phyloP scores from a whole-genome alignment of 257 asterid species.

The Apocynum venetum region DNA sequence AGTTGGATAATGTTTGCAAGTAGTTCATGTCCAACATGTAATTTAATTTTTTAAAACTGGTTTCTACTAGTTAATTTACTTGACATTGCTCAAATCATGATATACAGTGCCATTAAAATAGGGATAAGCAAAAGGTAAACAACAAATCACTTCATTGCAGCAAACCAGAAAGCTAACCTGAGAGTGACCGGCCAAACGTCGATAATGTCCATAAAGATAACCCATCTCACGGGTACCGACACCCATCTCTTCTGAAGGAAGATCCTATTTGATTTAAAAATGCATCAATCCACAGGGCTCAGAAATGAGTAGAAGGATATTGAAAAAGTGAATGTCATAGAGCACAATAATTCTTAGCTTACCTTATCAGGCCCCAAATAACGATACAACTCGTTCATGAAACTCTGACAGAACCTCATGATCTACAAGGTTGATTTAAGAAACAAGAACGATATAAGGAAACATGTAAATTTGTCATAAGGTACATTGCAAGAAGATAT shows the following conservation, averaged over 20 bases:
- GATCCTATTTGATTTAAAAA: conserved; percentile 55
- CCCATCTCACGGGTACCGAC: conserved; percentile 99
- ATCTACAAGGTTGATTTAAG: conserved; percentile 41
- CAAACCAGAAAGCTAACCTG: conserved; percentile 50
- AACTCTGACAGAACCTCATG: conserved; percentile 97
- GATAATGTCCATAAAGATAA: conserved; percentile 86
- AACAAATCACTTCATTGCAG: neutral
- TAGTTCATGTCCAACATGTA: neutral
- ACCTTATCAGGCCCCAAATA: conserved; percentile 98
- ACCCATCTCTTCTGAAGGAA: conserved; percentile 98
- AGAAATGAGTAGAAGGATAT: conserved; percentile 15
- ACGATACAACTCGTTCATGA: conserved; percentile 93
- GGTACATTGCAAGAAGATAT: conserved; percentile 11
- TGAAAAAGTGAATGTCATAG: conserved; percentile 11
- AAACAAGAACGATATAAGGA: conserved; percentile 14
- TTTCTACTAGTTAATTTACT: neutral
- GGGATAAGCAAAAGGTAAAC: neutral
- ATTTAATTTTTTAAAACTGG: neutral
- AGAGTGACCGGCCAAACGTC: conserved; percentile 92
- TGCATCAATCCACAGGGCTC: conserved; percentile 18
- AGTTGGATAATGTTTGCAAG: neutral
- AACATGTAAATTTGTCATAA: conserved; percentile 14
- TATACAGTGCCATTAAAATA: neutral
- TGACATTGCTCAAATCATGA: neutral
- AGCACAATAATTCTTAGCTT: conserved; percentile 21